phyloP scores from a whole-genome alignment of 2,329 filamentous ascomycete genomes.

The Fonsecaea multimorphosa region DNA sequence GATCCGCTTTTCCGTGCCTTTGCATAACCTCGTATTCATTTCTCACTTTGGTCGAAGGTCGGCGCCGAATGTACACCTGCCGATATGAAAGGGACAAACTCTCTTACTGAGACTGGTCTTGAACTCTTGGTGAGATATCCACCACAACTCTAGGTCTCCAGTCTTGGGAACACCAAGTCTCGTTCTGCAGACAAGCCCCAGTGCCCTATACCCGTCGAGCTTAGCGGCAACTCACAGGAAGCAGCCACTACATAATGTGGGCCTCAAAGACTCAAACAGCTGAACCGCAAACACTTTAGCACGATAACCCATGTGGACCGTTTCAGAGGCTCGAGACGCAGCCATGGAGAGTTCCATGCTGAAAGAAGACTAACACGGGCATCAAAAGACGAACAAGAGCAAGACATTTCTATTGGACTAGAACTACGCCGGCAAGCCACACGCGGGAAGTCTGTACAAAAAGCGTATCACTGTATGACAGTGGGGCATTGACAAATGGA shows the following conservation, averaged over 20 bases:
- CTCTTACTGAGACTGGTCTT: background rate
- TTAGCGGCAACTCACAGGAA: background rate
- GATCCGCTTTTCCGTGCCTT: background rate
- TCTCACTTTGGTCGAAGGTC: background rate
- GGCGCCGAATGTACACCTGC: background rate
- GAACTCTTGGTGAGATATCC: background rate
- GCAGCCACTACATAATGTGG: background rate
- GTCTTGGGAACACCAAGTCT: background rate
- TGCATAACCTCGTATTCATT: slow-evolving; percentile 1
- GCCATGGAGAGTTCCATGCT: background rate
- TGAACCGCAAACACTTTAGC: background rate
- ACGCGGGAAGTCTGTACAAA: background rate
- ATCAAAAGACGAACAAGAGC: background rate
- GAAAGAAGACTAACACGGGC: background rate
- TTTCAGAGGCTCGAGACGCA: slow-evolving; percentile 2
- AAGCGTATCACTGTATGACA: too few species aligned
- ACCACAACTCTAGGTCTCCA: background rate
- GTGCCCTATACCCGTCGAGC: background rate
- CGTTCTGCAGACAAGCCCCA: background rate
- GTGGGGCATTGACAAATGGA: background rate
- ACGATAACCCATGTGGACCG: background rate
- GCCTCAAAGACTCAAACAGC: background rate
- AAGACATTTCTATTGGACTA: background rate
- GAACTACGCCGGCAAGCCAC: background rate
- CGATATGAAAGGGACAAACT: background rate